phyloP scores from a whole-genome alignment of 2,329 filamentous ascomycete species.

The Fulvia fulva region DNA sequence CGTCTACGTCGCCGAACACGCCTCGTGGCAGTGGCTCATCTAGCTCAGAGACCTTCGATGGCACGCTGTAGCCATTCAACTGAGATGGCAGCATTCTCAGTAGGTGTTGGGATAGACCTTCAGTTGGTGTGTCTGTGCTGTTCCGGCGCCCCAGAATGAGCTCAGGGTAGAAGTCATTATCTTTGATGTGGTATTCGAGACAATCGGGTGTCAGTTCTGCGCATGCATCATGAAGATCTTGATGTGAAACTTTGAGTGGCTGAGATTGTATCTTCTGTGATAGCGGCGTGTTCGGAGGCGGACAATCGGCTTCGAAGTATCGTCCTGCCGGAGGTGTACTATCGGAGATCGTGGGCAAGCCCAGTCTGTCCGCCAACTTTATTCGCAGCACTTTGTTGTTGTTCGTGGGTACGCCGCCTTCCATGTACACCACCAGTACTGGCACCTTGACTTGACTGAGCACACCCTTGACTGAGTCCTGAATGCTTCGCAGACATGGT shows the following conservation, averaged over 20 bases:
- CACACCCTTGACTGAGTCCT: conserved; percentile 45
- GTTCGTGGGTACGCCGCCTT: conserved; percentile 53
- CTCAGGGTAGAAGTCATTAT: conserved; percentile 25
- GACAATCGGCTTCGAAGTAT: conserved; percentile 51
- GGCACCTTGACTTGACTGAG: conserved; percentile 55
- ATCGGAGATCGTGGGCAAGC: conserved; percentile 45
- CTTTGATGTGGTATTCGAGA: conserved; percentile 30
- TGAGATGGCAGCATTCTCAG: not conserved
- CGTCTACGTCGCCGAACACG: conserved; percentile 25
- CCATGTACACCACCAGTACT: conserved; percentile 52
- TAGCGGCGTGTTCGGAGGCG: conserved; percentile 47
- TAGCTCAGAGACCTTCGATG: conserved; percentile 26
- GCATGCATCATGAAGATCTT: conserved; percentile 16
- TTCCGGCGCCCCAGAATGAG: conserved; percentile 34
- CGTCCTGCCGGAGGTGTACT: conserved; percentile 41
- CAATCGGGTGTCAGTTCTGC: conserved; percentile 15
- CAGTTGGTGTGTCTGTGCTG: conserved; percentile 10
- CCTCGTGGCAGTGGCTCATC: conserved; percentile 26
- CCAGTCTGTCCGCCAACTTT: conserved; percentile 48
- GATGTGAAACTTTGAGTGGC: conserved; percentile 13
- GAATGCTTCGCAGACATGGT: conserved; percentile 48
- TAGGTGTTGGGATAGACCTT: conserved; percentile 13
- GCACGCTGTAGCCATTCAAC: conserved; percentile 30
- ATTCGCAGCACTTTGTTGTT: conserved; percentile 58
- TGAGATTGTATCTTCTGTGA: conserved; percentile 37